These are phyloP conservation scores for Populus pruinosa DNA, from an alignment of 345 rosid genomes.

Conservation along the genomic window DNA sequence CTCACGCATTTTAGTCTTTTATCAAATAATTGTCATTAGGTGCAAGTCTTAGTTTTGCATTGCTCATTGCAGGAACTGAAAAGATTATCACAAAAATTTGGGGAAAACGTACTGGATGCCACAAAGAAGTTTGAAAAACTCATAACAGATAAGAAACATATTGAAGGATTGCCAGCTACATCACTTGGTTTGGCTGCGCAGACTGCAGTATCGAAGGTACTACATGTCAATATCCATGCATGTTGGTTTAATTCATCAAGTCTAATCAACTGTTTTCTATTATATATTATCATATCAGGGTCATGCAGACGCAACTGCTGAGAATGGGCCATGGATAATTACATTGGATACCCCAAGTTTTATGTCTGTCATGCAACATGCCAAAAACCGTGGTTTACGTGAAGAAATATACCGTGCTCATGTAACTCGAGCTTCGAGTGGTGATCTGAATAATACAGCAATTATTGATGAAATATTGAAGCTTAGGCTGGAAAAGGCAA, in stretches of 20 bases:
- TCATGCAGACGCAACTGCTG: conserved; percentile 74
- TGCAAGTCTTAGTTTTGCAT: neutral
- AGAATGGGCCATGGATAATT: conserved; percentile 83
- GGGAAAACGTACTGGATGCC: conserved; percentile 85
- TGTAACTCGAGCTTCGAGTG: conserved; percentile 69
- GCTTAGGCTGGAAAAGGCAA: conserved; percentile 78
- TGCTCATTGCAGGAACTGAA: conserved; percentile 60
- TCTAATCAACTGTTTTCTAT: neutral
- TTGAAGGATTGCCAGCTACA: conserved; percentile 90
- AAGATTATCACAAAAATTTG: conserved; percentile 70
- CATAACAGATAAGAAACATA: conserved; percentile 69
- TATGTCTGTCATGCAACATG: conserved; percentile 84
- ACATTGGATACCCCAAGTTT: conserved; percentile 79
- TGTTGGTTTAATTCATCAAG: neutral
- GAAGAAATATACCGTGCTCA: conserved; percentile 80
- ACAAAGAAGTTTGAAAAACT: conserved; percentile 87
- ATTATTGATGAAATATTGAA: conserved; percentile 70
- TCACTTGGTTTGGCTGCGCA: conserved; percentile 90
- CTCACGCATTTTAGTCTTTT: too few species aligned
- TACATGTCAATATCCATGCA: conserved; percentile 2
- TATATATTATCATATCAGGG: conserved; percentile 43
- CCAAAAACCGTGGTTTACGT: conserved; percentile 68
- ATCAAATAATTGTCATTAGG: neutral
- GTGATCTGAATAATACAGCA: conserved; percentile 68
- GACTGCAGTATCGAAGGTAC: conserved; percentile 82